A percentile compares a stretch with the other conserved stretches of the same genome.
phyloP scores from a whole-genome alignment of 345 rosid genomes.

The Theobroma cacao region DNA sequence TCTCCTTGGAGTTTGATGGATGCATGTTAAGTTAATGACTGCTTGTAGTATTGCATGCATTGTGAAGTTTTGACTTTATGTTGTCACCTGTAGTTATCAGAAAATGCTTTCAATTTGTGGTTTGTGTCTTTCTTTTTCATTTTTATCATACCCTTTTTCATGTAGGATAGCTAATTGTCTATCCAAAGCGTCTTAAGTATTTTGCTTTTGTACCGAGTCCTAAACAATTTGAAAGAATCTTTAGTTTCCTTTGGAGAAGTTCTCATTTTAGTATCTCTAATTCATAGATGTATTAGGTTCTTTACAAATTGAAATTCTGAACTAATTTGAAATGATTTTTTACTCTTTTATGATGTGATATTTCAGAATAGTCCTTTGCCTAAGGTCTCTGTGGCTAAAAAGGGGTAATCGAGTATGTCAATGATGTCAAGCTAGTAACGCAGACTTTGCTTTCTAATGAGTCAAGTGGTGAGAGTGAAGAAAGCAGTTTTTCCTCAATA shows the following conservation, averaged over 20 bases:
- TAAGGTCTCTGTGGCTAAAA: background rate
- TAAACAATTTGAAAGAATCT: background rate
- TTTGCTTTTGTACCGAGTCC: background rate
- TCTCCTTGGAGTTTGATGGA: background rate
- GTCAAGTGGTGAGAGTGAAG: background rate
- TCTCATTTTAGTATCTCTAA: background rate
- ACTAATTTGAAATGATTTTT: background rate
- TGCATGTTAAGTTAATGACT: background rate
- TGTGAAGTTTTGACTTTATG: background rate
- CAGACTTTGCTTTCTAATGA: background rate
- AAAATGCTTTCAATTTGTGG: background rate
- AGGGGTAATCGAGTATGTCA: background rate
- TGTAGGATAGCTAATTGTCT: background rate
- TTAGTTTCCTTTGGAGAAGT: background rate
- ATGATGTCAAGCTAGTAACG: background rate
- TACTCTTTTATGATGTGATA: background rate
- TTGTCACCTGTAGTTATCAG: background rate
- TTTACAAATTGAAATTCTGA: background rate
- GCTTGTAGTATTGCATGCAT: background rate
- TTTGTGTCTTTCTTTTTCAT: background rate
- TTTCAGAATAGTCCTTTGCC: background rate
- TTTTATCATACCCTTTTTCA: background rate
- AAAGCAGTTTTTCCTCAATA: background rate
- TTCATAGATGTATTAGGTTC: background rate
- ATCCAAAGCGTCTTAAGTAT: background rate